Conservation (phyloP, 352 stramenopile genomes). For the Phytopythium sindhum region DNA sequence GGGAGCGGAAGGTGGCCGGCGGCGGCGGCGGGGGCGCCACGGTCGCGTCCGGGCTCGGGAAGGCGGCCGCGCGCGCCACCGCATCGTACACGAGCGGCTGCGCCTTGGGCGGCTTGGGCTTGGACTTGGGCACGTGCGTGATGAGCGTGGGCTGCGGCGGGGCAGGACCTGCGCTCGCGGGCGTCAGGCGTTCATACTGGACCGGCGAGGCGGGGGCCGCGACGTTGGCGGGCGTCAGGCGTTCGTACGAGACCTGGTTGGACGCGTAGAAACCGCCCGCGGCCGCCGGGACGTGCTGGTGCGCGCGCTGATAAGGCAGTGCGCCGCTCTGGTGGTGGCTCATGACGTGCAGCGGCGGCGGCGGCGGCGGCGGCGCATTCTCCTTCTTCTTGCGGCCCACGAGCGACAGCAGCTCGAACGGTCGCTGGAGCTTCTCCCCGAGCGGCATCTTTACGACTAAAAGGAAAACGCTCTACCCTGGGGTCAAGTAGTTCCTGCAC, state of each 20-base stretch:
- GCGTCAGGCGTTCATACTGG: conserved; percentile 52
- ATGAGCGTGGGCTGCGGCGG: conserved; percentile 7
- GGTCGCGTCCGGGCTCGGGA: conserved; percentile 28
- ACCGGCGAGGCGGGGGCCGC: conserved; percentile 16
- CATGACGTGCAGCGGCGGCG: conserved; percentile 14
- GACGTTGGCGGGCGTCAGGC: conserved; percentile 27
- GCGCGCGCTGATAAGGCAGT: conserved; percentile 1
- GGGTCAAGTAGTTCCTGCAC: no score
- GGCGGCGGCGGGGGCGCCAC: conserved; percentile 10
- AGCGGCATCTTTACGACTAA: conserved; percentile 27
- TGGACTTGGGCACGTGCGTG: conserved; percentile 5
- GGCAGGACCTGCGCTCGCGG: conserved; percentile 14
- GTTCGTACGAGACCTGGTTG: conserved; percentile 39
- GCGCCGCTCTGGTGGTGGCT: neutral
- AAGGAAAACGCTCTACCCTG: neutral
- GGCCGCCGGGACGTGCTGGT: neutral
- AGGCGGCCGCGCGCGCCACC: conserved; percentile 29
- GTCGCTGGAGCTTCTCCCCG: conserved; percentile 47
- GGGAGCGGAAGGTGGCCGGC: conserved; percentile 28
- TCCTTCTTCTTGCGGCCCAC: conserved; percentile 60
- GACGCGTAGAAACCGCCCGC: conserved; percentile 25
- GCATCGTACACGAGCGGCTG: conserved; percentile 43
- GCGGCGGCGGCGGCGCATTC: conserved; percentile 11
- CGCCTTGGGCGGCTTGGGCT: conserved; percentile 21
- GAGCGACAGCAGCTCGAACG: conserved; percentile 67